phyloP scores from a whole-genome alignment of 2,329 filamentous ascomycete genomes.

The Penicillium sp. region DNA sequence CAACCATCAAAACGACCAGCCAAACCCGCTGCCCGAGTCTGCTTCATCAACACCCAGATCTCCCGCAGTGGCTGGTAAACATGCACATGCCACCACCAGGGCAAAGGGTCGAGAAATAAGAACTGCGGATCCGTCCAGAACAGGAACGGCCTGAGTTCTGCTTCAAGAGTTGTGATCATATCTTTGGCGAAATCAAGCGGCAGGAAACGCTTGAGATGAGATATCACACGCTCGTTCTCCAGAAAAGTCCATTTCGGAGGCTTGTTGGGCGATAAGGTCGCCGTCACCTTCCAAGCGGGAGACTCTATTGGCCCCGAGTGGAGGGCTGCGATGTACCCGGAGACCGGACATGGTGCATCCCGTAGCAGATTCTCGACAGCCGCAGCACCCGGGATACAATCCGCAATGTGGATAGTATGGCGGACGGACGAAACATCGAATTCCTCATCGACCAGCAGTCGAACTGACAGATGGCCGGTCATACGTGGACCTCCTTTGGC shows the following conservation, averaged over 20 bases:
- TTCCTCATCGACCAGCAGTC: constrained; percentile 59
- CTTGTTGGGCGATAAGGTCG: constrained; percentile 10
- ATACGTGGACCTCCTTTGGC: constrained; percentile 47
- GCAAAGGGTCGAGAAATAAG: constrained; percentile 53
- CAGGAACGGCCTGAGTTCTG: constrained; percentile 31
- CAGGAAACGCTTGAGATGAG: constrained; percentile 3
- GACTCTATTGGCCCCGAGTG: constrained; percentile 13
- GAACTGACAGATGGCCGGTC: constrained; percentile 69
- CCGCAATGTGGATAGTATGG: constrained; percentile 32
- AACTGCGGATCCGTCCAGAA: constrained; percentile 56
- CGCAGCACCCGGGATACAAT: constrained; percentile 29
- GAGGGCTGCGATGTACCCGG: constrained; percentile 27
- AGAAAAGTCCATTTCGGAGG: background rate
- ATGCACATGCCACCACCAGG: constrained; percentile 56
- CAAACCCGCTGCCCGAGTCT: constrained; percentile 37
- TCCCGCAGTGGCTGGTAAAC: constrained; percentile 50
- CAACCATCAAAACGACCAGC: background rate
- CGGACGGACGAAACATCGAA: constrained; percentile 31
- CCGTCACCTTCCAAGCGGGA: constrained; percentile 2
- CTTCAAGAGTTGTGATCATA: background rate
- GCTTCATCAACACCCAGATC: constrained; percentile 38
- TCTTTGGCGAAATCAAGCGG: background rate
- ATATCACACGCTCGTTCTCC: background rate
- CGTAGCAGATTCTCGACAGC: constrained; percentile 28
- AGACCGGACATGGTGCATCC: constrained; percentile 26